Conservation (phyloP, 768 basidiomycete genomes). For the Lactifluus volemus region DNA sequence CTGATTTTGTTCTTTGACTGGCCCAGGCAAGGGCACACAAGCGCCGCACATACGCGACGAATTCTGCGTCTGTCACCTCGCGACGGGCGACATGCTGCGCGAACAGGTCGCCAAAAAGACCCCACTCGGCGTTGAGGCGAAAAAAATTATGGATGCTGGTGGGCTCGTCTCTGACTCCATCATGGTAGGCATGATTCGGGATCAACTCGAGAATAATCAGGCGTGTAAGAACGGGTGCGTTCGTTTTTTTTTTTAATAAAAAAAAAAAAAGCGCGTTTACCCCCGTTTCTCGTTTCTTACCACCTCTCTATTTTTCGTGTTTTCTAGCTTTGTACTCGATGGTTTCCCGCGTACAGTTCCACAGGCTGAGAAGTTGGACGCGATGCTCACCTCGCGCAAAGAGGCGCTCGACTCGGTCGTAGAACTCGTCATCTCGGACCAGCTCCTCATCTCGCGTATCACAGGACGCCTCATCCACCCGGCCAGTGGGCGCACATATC, state of each 20-base stretch:
- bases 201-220: slow-evolving; percentile 89
- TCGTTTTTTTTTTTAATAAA: too few species aligned
- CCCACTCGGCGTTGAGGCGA: slow-evolving; percentile 79
- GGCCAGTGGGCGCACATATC: slow-evolving; percentile 84
- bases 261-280: too few species aligned
- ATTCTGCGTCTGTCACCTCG: slow-evolving; percentile 96
- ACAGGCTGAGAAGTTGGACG: slow-evolving; percentile 92
- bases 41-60: slow-evolving; percentile 87
- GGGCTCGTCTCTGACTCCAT: slow-evolving; percentile 95
- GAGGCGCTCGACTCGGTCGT: slow-evolving; percentile 91
- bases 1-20: slow-evolving; percentile 1
- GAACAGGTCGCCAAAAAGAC: slow-evolving; percentile 88
- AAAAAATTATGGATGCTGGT: slow-evolving; percentile 96
- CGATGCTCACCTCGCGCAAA: slow-evolving; percentile 73
- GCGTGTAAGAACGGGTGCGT: slow-evolving; percentile 92
- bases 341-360: slow-evolving; percentile 98
- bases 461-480: slow-evolving; percentile 94
- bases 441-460: slow-evolving; percentile 93
- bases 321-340: slow-evolving; percentile 84
- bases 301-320: too few species aligned
- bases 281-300: too few species aligned
- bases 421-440: slow-evolving; percentile 87
- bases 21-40: slow-evolving; percentile 92
- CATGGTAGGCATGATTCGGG: slow-evolving; percentile 95
- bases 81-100: slow-evolving; percentile 97